Evolutionary conservation across 495 filamentous ascomycete species (phyloP).

Genomic region (Podospora pseudopauciseta): DNA sequence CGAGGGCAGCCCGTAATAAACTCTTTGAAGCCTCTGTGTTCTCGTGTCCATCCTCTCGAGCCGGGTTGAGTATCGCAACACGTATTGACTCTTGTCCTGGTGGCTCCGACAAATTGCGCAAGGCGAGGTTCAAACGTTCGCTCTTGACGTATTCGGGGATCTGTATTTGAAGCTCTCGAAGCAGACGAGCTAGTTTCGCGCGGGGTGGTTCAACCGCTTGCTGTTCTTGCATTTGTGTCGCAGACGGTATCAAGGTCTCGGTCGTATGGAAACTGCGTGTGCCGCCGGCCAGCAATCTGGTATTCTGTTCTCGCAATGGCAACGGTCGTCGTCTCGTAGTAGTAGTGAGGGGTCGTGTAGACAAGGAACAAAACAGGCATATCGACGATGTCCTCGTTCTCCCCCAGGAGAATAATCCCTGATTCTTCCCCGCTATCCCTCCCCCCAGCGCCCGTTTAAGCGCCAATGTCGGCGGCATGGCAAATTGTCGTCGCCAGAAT

Average conservation of each 20-base stretch:
- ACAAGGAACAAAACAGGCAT: slow-evolving; percentile 44
- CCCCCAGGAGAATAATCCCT: not conserved
- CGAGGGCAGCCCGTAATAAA: slow-evolving; percentile 67
- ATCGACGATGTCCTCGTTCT: slow-evolving; percentile 22
- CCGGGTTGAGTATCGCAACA: slow-evolving; percentile 54
- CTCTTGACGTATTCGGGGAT: slow-evolving; percentile 66
- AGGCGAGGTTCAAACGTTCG: slow-evolving; percentile 73
- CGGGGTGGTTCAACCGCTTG: slow-evolving; percentile 27
- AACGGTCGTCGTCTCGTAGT: slow-evolving; percentile 4
- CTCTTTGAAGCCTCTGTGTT: slow-evolving; percentile 24
- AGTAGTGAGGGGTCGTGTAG: slow-evolving; percentile 17
- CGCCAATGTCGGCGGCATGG: slow-evolving; percentile 36
- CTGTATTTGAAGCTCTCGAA: slow-evolving; percentile 58
- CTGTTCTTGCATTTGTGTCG: not conserved
- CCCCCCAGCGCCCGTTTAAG: slow-evolving; percentile 25
- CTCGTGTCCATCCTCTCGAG: slow-evolving; percentile 22
- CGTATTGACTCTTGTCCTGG: slow-evolving; percentile 61
- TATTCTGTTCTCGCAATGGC: slow-evolving; percentile 5
- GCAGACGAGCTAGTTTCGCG: slow-evolving; percentile 55
- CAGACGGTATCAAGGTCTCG: slow-evolving; percentile 2
- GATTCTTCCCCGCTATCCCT: slow-evolving; percentile 1
- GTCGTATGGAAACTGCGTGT: slow-evolving; percentile 23
- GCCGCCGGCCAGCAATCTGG: not conserved
- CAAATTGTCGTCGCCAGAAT: not conserved
- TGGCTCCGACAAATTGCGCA: slow-evolving; percentile 68